These are phyloP conservation scores for Diaporthe australafricana DNA, from an alignment of 2,329 filamentous ascomycete species.

Conservation along the genomic window DNA sequence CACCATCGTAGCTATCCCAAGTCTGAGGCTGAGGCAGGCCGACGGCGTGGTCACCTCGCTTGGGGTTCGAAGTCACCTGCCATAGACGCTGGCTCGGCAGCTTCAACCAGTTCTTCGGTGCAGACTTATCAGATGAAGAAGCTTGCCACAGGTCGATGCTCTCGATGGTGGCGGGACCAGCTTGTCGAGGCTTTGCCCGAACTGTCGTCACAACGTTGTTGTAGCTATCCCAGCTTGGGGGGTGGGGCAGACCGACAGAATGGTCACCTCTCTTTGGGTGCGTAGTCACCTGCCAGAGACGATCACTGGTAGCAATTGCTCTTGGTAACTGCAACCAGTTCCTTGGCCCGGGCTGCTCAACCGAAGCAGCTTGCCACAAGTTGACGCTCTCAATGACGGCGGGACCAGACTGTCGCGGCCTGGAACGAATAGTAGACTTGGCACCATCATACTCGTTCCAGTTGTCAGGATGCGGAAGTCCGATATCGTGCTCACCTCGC, in stretches of 20 bases:
- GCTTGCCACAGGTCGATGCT: conserved; percentile 41
- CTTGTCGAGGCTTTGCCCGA: conserved; percentile 36
- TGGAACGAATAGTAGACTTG: conserved; percentile 44
- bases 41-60: conserved; percentile 32
- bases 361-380: conserved; percentile 48
- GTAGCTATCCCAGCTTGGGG: conserved; percentile 37
- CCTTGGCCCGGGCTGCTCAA: conserved; percentile 8
- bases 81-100: conserved; percentile 23
- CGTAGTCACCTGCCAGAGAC: conserved; percentile 30
- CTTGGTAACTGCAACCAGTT: conserved; percentile 1
- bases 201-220: conserved; percentile 29
- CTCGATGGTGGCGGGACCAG: conserved; percentile 33
- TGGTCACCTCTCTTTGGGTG: conserved; percentile 27
- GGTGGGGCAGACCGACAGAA: conserved; percentile 36
- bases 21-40: conserved; percentile 37
- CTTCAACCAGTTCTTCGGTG: conserved; percentile 14
- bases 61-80: conserved; percentile 8
- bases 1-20: conserved; percentile 36
- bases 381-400: conserved; percentile 50
- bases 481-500: conserved; percentile 37
- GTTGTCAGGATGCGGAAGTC: conserved; percentile 53
- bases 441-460: conserved; percentile 51
- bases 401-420: conserved; percentile 44
- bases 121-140: background rate
- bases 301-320: background rate